phyloP scores from a whole-genome alignment of 306 rosid genomes.

The Hippophae gyantsensis region DNA sequence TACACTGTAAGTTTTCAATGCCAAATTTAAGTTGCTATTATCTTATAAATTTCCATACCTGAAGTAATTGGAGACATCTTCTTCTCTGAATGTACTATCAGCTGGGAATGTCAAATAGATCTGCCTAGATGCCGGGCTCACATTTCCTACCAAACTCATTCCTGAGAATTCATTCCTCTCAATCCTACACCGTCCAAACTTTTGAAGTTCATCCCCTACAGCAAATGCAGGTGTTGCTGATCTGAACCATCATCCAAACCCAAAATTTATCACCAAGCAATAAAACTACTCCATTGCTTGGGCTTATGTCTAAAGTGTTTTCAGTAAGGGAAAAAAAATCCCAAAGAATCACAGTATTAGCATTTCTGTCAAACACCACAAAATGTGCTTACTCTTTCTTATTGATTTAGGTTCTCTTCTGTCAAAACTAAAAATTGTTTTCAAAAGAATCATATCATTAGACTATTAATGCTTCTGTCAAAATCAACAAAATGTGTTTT shows the following conservation, averaged over 20 bases:
- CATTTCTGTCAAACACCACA: no score
- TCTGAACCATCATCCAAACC: slow-evolving; percentile 23
- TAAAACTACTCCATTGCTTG: background rate
- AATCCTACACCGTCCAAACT: slow-evolving; percentile 45
- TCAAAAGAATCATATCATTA: no score
- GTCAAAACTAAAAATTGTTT: no score
- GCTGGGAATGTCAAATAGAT: slow-evolving; percentile 94
- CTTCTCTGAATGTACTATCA: slow-evolving; percentile 87
- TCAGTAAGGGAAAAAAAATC: no score
- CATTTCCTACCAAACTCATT: slow-evolving; percentile 37
- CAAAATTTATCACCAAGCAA: background rate
- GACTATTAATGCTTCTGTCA: no score
- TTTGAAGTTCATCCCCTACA: slow-evolving; percentile 60
- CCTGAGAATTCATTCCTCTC: slow-evolving; percentile 58
- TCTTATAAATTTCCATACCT: slow-evolving; percentile 34
- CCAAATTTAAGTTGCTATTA: background rate
- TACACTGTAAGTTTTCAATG: background rate
- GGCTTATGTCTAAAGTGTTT: no score
- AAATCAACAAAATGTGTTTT: no score
- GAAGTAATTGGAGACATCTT: slow-evolving; percentile 88
- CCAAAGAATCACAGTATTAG: no score
- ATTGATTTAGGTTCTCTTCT: no score
- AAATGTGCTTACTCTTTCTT: no score
- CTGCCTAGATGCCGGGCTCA: slow-evolving; percentile 75
- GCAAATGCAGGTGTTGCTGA: slow-evolving; percentile 43